Percentiles rank a stretch among this genome's conserved stretches.
Evolutionary conservation across 2,329 filamentous ascomycete species (phyloP).

Genomic region (Escovopsis weberi): DNA sequence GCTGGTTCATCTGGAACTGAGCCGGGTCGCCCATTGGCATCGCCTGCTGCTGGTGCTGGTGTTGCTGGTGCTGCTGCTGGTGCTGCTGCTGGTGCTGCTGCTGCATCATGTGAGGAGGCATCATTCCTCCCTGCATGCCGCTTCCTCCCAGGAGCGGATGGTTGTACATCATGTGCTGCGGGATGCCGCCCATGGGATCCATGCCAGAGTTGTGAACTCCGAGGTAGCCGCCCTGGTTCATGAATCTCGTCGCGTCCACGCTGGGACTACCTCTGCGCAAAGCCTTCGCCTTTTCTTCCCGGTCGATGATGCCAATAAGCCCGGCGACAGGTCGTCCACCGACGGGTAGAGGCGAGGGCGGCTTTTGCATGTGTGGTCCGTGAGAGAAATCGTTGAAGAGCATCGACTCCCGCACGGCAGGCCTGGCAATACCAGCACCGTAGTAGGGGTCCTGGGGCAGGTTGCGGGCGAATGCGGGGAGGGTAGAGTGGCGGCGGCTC

Average conservation of each 20-base stretch:
- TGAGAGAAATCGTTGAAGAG: conserved; percentile 46
- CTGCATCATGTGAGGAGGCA: conserved; percentile 10
- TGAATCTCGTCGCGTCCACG: conserved; percentile 33
- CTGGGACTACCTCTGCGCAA: conserved; percentile 68
- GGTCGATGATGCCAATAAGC: conserved; percentile 76
- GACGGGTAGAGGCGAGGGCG: conserved; percentile 36
- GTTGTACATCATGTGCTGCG: conserved; percentile 27
- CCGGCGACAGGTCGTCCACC: conserved; percentile 35
- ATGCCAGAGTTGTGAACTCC: conserved; percentile 25
- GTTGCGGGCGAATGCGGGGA: conserved; percentile 72
- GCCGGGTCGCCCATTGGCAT: conserved; percentile 53
- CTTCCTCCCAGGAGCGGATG: conserved; percentile 11
- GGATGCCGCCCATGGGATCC: conserved; percentile 35
- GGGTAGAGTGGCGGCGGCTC: conserved; percentile 25
- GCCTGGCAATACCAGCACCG: conserved; percentile 61
- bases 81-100: conserved; percentile 33
- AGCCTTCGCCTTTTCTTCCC: conserved; percentile 65
- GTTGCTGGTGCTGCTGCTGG: conserved; percentile 61
- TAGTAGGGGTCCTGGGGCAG: conserved; percentile 77
- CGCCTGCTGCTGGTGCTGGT: conserved; percentile 35
- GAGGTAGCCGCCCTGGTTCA: conserved; percentile 18
- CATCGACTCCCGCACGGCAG: conserved; percentile 59
- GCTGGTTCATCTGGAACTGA: conserved; percentile 66
- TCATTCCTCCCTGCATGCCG: conserved; percentile 16
- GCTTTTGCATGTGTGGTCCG: conserved; percentile 21